Conservation (phyloP, 805 yeast genomes). For the Wickerhamiella lipophila region DNA sequence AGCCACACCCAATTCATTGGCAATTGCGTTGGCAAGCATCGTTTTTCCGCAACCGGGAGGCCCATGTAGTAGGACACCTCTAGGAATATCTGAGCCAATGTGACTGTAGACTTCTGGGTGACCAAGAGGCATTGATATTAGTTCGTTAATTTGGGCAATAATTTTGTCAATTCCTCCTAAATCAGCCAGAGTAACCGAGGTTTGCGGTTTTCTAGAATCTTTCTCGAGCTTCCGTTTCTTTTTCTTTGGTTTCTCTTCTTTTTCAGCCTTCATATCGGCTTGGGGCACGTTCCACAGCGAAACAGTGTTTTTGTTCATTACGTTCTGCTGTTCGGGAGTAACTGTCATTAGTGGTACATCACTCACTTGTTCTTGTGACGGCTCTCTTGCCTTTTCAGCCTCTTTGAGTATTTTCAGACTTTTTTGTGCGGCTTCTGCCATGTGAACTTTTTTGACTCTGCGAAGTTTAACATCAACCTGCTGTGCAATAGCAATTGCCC, state of each 20-base stretch:
- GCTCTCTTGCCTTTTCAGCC: conserved; percentile 31
- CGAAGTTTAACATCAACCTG: conserved; percentile 52
- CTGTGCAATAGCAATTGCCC: conserved; percentile 34
- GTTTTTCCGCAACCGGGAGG: conserved; percentile 99
- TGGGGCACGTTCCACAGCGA: conserved; percentile 43
- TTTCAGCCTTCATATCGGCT: conserved; percentile 15
- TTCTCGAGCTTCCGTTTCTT: conserved; percentile 20
- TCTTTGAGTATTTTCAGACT: conserved; percentile 42
- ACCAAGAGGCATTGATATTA: conserved; percentile 78
- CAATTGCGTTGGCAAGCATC: conserved; percentile 87
- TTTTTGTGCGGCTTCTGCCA: conserved; percentile 53
- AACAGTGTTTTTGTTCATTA: conserved; percentile 65
- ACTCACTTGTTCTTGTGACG: conserved; percentile 41
- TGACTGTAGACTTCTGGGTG: conserved; percentile 85
- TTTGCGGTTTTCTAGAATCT: conserved; percentile 42
- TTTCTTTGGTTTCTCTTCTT: conserved; percentile 11
- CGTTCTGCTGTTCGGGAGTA: conserved; percentile 40
- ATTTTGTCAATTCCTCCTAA: conserved; percentile 84
- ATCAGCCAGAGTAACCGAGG: conserved; percentile 52
- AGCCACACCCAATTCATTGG: conserved; percentile 89
- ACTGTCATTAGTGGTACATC: conserved; percentile 41
- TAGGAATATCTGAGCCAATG: conserved; percentile 89
- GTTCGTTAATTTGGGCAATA: conserved; percentile 76
- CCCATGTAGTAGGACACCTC: conserved; percentile 89
- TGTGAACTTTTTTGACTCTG: conserved; percentile 51